Evolutionary conservation across 106 monocot species (phyloP).

Genomic region (Dendrobium huoshanense): DNA sequence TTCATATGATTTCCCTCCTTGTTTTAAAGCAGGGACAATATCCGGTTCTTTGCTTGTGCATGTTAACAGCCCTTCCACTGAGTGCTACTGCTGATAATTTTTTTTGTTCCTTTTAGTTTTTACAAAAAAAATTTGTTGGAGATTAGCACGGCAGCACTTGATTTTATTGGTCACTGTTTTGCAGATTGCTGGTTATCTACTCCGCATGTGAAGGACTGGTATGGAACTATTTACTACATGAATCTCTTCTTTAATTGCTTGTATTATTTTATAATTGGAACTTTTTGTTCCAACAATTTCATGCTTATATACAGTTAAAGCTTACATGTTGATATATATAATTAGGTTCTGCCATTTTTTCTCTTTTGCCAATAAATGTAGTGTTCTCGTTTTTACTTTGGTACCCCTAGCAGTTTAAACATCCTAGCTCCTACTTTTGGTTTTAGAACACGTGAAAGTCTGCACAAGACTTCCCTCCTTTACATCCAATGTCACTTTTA

Average conservation of each 20-base stretch:
- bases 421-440: background rate
- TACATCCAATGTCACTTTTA: background rate
- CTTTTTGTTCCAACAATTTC: background rate
- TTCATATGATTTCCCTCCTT: background rate
- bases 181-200: conserved; percentile 71
- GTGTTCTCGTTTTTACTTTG: background rate
- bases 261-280: background rate
- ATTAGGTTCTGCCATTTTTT: background rate
- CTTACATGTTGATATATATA: background rate
- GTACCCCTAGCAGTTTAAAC: background rate
- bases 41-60: background rate
- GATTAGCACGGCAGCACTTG: background rate
- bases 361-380: background rate
- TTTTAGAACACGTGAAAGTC: background rate
- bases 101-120: background rate
- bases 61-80: background rate
- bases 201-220: conserved; percentile 67
- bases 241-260: background rate
- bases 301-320: background rate
- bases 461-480: background rate
- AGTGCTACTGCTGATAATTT: background rate
- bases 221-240: conserved; percentile 19
- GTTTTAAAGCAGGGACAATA: background rate
- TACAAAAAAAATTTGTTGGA: background rate
- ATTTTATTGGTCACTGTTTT: conserved; percentile 10